These are phyloP conservation scores for Ceratocystis cubensis DNA, from an alignment of 2,329 filamentous ascomycete genomes.

Conservation along the genomic window DNA sequence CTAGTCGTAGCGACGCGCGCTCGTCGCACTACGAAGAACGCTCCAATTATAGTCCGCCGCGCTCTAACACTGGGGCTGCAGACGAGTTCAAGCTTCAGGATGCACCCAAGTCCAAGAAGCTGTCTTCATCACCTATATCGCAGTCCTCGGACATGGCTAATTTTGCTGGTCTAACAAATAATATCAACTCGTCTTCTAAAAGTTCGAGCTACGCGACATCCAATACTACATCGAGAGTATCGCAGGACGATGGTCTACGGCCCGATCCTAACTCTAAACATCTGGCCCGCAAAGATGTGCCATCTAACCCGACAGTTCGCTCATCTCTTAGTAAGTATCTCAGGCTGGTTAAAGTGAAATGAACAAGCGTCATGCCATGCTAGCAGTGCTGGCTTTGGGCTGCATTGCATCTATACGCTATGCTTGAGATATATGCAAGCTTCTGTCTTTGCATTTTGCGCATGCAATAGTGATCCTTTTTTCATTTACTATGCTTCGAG, in stretches of 20 bases:
- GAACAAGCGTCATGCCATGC: background rate
- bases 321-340: conserved; percentile 31
- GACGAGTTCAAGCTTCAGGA: conserved; percentile 72
- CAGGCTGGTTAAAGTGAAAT: background rate
- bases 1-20: conserved; percentile 33
- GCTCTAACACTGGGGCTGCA: conserved; percentile 23
- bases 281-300: conserved; percentile 54
- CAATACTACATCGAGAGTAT: conserved; percentile 10
- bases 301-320: conserved; percentile 27
- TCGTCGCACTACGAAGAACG: conserved; percentile 23
- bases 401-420: background rate
- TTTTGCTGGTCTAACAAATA: conserved; percentile 21
- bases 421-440: background rate
- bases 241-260: conserved; percentile 12
- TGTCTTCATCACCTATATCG: conserved; percentile 30
- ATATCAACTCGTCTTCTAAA: conserved; percentile 17
- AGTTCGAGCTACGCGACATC: conserved; percentile 12
- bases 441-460: background rate
- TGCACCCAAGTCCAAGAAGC: conserved; percentile 53
- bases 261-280: conserved; percentile 29
- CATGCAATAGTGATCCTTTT: background rate
- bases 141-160: conserved; percentile 11
- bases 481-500: background rate
- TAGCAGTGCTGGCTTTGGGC: background rate
- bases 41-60: conserved; percentile 27